Base-by-base conservation (phyloP, 2,329 filamentous ascomycete species). In the Hymenoscyphus fraxineus region DNA sequence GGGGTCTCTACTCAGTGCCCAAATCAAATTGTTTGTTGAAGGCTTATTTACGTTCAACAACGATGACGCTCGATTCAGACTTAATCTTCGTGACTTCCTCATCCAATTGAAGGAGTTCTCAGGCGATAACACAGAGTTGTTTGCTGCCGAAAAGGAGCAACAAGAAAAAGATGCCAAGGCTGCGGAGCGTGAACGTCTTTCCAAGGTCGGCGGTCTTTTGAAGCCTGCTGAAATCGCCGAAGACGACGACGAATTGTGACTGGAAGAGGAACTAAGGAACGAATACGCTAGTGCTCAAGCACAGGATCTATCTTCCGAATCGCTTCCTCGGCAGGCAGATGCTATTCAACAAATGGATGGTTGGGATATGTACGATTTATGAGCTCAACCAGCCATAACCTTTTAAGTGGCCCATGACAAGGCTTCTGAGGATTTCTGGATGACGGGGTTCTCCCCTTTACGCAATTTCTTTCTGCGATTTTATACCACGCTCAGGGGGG, bases 91-190 rank as follows among this genome's bases (percentile, higher is more conserved):
- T 70, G 95, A 99, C 79, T 99, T 99, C 85, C 81, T 99, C 71
- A 96, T 99, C 73, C 96, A 93, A 27, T 83, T 99, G 71, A 97
- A 97, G 80, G 96, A 99, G 78, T 99, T 98, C 68, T 88, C 92
- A 0, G 95, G 92, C 61, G 95, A 99, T 78, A 97, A 98, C 73
- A 87, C 94, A 0, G 95, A 99, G 75, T 84, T 99, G 10, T 99
- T 90, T 78, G 88, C 91, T 3, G 93, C 97, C 65, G 95, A 99
- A 78, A 93, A 96, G 77, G 95, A 99, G 78, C 90, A 96, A 77
- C 92, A 93, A 68, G 89, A 94, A 66, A 88, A 87, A 69, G 91
- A 94, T 72, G 91, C 91, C 58, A 92, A 93, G 77, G 88, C 90
- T 59, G 91, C 92, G 27, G 96, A 99, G 77, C 88, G 93, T 73